Conservation (phyloP, 371 early-diverging fungal species). For the Mucor irregularis region DNA sequence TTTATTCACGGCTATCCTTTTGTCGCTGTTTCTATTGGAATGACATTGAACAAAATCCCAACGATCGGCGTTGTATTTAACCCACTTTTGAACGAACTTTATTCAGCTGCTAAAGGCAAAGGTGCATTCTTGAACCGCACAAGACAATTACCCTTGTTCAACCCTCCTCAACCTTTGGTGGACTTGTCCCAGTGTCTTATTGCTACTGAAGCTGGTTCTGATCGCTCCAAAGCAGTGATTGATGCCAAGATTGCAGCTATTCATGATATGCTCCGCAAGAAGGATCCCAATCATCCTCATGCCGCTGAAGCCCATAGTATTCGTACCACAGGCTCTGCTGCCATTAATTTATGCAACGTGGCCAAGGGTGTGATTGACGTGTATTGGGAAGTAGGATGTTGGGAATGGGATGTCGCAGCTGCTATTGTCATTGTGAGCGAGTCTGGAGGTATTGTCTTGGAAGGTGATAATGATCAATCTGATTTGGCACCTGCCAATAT, state of each 20-base stretch:
- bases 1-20: slow-evolving; percentile 91
- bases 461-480: slow-evolving; percentile 40
- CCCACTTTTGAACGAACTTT: slow-evolving; percentile 84
- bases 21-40: slow-evolving; percentile 83
- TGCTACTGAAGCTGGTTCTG: slow-evolving; percentile 85
- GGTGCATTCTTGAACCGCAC: slow-evolving; percentile 72
- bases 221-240: slow-evolving; percentile 59
- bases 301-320: slow-evolving; percentile 67
- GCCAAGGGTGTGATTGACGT: slow-evolving; percentile 85
- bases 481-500: slow-evolving; percentile 35
- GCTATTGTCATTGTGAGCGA: slow-evolving; percentile 74
- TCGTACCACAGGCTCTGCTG: slow-evolving; percentile 81
- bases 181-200: slow-evolving; percentile 72
- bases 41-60: slow-evolving; percentile 71
- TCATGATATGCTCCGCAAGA: slow-evolving; percentile 42
- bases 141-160: slow-evolving; percentile 58
- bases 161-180: slow-evolving; percentile 56
- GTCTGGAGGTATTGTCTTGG: slow-evolving; percentile 73
- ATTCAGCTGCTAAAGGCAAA: slow-evolving; percentile 62
- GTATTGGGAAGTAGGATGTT: slow-evolving; percentile 91
- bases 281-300: slow-evolving; percentile 33
- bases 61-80: slow-evolving; percentile 91
- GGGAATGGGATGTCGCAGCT: slow-evolving; percentile 84
- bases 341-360: slow-evolving; percentile 76
- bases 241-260: slow-evolving; percentile 70